Conservation (phyloP, 768 basidiomycete species). For the Pleurotus tuber-regium region DNA sequence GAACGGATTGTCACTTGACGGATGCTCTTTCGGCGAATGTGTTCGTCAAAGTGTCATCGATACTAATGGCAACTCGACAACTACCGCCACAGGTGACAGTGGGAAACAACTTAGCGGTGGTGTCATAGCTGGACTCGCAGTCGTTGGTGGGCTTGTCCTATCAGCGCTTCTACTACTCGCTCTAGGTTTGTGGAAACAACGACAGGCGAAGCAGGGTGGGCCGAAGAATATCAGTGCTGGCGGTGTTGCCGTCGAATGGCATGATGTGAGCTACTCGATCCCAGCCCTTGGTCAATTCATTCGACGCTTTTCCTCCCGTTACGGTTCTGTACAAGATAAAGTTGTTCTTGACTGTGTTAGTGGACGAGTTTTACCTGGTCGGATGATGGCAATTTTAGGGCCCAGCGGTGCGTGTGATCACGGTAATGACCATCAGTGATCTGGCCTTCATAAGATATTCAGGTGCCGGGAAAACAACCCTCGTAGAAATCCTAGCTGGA, state of each 20-base stretch:
- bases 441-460: constrained; percentile 3
- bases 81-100: constrained; percentile 23
- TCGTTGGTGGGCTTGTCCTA: constrained; percentile 67
- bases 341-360: constrained; percentile 67
- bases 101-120: constrained; percentile 64
- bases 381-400: constrained; percentile 90
- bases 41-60: constrained; percentile 80
- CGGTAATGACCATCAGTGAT: not conserved
- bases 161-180: constrained; percentile 57
- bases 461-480: constrained; percentile 88
- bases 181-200: constrained; percentile 61
- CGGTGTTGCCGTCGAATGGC: constrained; percentile 62
- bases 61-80: constrained; percentile 34
- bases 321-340: constrained; percentile 43
- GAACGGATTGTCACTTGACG: constrained; percentile 65
- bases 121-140: constrained; percentile 88
- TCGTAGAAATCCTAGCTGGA: constrained; percentile 88
- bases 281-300: constrained; percentile 25
- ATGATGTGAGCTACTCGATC: constrained; percentile 64
- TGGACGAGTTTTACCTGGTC: constrained; percentile 73
- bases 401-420: constrained; percentile 68
- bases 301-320: not conserved
- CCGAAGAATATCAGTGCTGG: constrained; percentile 20
- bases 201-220: constrained; percentile 45
- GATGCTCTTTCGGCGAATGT: constrained; percentile 88